These are phyloP conservation scores for Schoenoplectus triqueter DNA, from an alignment of 202 grass and related monocot species.

Conservation along the genomic window DNA sequence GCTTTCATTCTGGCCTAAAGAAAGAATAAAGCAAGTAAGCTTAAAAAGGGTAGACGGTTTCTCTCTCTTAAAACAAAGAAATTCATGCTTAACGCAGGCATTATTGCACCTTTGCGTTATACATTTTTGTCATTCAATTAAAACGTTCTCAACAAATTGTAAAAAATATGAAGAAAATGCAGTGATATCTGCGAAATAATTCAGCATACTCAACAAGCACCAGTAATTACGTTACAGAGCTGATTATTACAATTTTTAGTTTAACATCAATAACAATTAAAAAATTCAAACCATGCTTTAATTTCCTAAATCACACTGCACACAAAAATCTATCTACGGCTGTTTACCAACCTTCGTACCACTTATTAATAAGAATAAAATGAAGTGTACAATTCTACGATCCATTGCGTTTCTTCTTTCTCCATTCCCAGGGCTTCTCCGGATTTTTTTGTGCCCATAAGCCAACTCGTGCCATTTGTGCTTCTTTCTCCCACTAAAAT, in stretches of 20 bases:
- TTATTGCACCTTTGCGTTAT: neutral
- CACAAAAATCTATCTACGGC: conserved; percentile 1
- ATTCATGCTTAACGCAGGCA: neutral
- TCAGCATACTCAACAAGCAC: neutral
- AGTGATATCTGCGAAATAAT: neutral
- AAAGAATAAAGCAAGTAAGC: too few relatives aligned
- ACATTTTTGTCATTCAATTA: neutral
- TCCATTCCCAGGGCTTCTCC: conserved; percentile 90
- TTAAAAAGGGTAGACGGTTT: neutral
- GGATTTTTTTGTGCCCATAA: conserved; percentile 62
- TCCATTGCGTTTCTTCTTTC: conserved; percentile 48
- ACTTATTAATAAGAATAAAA: neutral
- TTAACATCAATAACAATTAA: conserved; percentile 9
- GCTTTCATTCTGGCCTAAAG: neutral
- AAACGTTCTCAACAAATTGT: neutral
- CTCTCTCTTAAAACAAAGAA: neutral
- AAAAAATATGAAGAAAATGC: neutral
- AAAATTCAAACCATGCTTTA: neutral
- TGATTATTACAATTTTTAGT: neutral
- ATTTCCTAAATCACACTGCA: conserved; percentile 5
- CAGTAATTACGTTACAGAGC: neutral
- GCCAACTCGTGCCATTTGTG: conserved; percentile 41
- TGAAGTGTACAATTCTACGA: conserved; percentile 23
- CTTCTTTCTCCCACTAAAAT: conserved; percentile 81
- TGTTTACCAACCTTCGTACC: neutral